Percentiles rank a stretch among this genome's conserved stretches.
These are phyloP conservation scores for Penicillium occitanis DNA, from an alignment of 2,329 filamentous ascomycete species.

Conservation along the genomic window DNA sequence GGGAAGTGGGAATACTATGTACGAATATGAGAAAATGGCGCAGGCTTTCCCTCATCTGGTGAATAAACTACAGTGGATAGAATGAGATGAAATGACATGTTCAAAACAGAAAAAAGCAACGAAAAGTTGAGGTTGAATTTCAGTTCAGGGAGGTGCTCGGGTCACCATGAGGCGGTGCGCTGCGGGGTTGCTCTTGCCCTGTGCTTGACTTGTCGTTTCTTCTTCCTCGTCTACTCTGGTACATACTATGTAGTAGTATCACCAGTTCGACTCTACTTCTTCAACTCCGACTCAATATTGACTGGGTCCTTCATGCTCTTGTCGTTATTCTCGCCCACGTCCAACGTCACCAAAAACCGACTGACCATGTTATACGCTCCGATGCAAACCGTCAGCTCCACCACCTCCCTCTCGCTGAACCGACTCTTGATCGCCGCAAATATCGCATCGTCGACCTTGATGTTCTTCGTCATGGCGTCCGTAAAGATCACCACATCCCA, in stretches of 20 bases:
- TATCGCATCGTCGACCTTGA: constrained; percentile 66
- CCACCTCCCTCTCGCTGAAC: constrained; percentile 71
- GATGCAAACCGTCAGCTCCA: constrained; percentile 81
- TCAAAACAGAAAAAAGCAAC: neutral
- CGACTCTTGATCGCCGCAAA: constrained; percentile 56
- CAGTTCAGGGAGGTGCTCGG: constrained; percentile 20
- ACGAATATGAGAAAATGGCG: neutral
- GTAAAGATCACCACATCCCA: constrained; percentile 70
- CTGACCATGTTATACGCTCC: constrained; percentile 89
- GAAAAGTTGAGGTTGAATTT: constrained; percentile 20
- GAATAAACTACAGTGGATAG: neutral
- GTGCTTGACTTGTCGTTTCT: neutral
- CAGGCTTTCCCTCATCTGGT: constrained; percentile 7
- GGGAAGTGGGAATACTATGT: neutral
- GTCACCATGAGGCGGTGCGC: constrained; percentile 21
- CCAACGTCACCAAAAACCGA: constrained; percentile 77
- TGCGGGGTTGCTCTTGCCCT: constrained; percentile 11
- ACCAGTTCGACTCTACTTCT: neutral
- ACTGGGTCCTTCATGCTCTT: constrained; percentile 65
- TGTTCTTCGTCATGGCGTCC: constrained; percentile 77
- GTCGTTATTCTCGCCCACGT: constrained; percentile 56
- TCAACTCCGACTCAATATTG: constrained; percentile 57
- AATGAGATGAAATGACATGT: neutral
- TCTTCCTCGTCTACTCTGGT: neutral
- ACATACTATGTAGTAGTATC: neutral